phyloP scores from a whole-genome alignment of 306 rosid species.

The Vachellia collinsii region DNA sequence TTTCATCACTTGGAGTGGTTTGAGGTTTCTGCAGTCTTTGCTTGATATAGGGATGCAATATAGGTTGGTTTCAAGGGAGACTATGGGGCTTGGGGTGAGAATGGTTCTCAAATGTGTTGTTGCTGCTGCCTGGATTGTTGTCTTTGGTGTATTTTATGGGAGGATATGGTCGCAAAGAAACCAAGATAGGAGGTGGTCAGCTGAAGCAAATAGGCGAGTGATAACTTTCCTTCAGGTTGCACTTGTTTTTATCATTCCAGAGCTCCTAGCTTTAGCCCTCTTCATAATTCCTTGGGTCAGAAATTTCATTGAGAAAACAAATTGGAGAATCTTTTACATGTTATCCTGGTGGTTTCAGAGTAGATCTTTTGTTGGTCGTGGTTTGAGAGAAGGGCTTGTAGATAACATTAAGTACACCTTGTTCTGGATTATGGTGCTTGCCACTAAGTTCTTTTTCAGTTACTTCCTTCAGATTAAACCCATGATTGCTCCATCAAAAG shows the following conservation, averaged over 20 bases:
- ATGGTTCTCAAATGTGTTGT: not conserved
- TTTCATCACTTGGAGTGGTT: constrained; percentile 5
- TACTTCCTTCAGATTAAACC: constrained; percentile 10
- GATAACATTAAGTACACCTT: not conserved
- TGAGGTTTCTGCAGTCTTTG: not conserved
- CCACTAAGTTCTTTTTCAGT: constrained; percentile 10
- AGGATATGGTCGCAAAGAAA: constrained; percentile 2
- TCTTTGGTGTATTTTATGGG: not conserved
- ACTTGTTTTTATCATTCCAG: not conserved
- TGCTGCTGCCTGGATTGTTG: constrained; percentile 5
- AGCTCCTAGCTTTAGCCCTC: constrained; percentile 1
- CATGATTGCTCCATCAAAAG: constrained; percentile 1
- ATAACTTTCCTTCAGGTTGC: not conserved
- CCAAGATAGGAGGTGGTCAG: constrained; percentile 1
- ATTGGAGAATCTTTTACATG: constrained; percentile 3
- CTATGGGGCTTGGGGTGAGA: not conserved
- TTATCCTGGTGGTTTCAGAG: constrained; percentile 9
- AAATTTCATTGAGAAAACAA: constrained; percentile 3
- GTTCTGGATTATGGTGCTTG: constrained; percentile 1
- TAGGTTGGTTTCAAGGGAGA: constrained; percentile 3
- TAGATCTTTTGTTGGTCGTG: constrained; percentile 8
- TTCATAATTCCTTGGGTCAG: constrained; percentile 4
- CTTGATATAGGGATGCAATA: not conserved
- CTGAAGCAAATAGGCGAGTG: constrained; percentile 7
- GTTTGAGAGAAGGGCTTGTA: constrained; percentile 4